These are phyloP conservation scores for Euclidium syriacum DNA, from an alignment of 345 rosid species.

Conservation along the genomic window DNA sequence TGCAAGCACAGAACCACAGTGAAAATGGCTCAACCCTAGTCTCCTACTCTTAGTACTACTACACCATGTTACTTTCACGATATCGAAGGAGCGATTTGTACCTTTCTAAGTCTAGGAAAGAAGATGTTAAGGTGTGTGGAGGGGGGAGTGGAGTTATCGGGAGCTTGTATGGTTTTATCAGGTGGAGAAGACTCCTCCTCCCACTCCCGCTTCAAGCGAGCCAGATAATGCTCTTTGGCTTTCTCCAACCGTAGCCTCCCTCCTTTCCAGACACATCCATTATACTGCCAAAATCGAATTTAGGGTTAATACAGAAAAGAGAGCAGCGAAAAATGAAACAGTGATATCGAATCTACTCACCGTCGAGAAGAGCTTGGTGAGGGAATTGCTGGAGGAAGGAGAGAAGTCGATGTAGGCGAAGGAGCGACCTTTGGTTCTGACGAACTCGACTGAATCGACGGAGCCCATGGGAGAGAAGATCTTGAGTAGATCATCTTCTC, in stretches of 20 bases:
- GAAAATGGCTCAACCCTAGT: not conserved
- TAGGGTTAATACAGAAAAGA: not conserved
- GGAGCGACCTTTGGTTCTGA: conserved; percentile 84
- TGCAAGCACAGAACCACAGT: conserved; percentile 18
- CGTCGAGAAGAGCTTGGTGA: conserved; percentile 72
- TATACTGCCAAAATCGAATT: conserved; percentile 47
- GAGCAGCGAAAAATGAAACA: not conserved
- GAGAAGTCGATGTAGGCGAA: conserved; percentile 76
- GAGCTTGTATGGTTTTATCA: conserved; percentile 11
- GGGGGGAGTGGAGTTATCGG: conserved; percentile 16
- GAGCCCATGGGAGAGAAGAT: conserved; percentile 53
- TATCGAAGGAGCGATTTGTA: conserved; percentile 7
- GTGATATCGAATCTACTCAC: conserved; percentile 29
- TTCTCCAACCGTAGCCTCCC: conserved; percentile 78
- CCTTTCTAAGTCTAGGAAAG: conserved; percentile 75
- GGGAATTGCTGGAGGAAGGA: conserved; percentile 54
- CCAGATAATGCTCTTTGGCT: conserved; percentile 78
- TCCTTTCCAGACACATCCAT: conserved; percentile 91
- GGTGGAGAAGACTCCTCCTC: conserved; percentile 27
- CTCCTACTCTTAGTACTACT: not conserved
- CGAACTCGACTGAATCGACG: conserved; percentile 47
- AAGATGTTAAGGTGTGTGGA: conserved; percentile 49
- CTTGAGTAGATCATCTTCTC: conserved; percentile 50
- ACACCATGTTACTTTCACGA: not conserved
- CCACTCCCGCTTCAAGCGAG: conserved; percentile 70